These are phyloP conservation scores for Fusarium transvaalense DNA, from an alignment of 2,329 filamentous ascomycete genomes.

Conservation along the genomic window DNA sequence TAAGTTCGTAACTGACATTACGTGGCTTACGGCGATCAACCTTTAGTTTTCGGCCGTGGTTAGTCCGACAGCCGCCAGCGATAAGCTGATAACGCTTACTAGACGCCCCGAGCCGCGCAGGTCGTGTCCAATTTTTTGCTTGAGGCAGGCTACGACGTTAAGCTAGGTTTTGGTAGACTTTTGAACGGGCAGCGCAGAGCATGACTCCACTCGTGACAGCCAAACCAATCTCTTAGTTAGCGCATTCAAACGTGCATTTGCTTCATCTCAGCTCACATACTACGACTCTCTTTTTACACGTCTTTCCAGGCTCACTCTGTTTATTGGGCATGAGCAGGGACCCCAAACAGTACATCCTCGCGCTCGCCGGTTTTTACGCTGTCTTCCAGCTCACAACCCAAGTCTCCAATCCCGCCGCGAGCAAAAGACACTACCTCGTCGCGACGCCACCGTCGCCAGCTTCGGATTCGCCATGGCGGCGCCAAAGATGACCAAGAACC, in stretches of 20 bases:
- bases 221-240: slow-evolving; percentile 39
- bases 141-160: not conserved
- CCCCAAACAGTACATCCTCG: slow-evolving; percentile 55
- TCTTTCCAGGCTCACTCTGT: not conserved
- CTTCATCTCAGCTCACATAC: slow-evolving; percentile 17
- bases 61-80: slow-evolving; percentile 29
- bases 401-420: slow-evolving; percentile 49
- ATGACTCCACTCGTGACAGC: slow-evolving; percentile 31
- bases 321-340: slow-evolving; percentile 54
- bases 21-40: slow-evolving; percentile 23
- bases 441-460: slow-evolving; percentile 46
- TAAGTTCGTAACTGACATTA: slow-evolving; percentile 32
- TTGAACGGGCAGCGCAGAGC: slow-evolving; percentile 26
- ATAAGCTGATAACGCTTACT: slow-evolving; percentile 33
- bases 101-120: slow-evolving; percentile 25
- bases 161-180: slow-evolving; percentile 20
- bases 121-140: slow-evolving; percentile 7
- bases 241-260: slow-evolving; percentile 26
- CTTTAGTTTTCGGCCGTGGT: slow-evolving; percentile 3
- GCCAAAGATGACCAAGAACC: slow-evolving; percentile 90
- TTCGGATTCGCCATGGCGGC: slow-evolving; percentile 65
- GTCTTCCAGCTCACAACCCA: slow-evolving; percentile 55
- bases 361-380: slow-evolving; percentile 53
- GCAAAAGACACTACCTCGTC: slow-evolving; percentile 45
- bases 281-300: not conserved